A percentile compares a stretch with the other conserved stretches of the same genome.
Conservation (phyloP, 1,284 basidiomycete species). For the Leccinum subspadiceum region DNA sequence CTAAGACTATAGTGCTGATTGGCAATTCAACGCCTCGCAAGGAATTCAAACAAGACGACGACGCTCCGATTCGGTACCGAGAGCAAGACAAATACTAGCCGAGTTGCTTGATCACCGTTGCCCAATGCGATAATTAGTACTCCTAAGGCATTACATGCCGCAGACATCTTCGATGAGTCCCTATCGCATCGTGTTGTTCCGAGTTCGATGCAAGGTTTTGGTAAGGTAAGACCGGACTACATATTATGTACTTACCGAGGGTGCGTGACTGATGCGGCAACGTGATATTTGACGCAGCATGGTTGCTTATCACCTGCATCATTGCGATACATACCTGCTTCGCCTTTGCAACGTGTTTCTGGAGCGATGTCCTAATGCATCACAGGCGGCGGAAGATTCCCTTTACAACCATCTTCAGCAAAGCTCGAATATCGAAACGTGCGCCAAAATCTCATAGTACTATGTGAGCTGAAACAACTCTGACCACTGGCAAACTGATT, state of each 20-base stretch:
- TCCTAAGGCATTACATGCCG: background rate
- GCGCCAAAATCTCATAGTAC: background rate
- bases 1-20: no score
- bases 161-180: background rate
- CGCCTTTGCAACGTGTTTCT: conserved; percentile 9
- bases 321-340: background rate
- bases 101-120: background rate
- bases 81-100: background rate
- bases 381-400: background rate
- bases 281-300: background rate
- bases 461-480: background rate
- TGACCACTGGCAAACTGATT: background rate
- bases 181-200: background rate
- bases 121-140: background rate
- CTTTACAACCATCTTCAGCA: background rate
- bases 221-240: background rate
- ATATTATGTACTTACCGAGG: background rate
- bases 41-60: background rate
- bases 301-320: background rate
- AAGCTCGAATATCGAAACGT: background rate
- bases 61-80: background rate
- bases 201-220: background rate
- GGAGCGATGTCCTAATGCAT: background rate
- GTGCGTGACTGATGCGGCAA: background rate
- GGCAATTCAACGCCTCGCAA: background rate